phyloP scores from a whole-genome alignment of 352 stramenopile species.

The Globisporangium nunn region DNA sequence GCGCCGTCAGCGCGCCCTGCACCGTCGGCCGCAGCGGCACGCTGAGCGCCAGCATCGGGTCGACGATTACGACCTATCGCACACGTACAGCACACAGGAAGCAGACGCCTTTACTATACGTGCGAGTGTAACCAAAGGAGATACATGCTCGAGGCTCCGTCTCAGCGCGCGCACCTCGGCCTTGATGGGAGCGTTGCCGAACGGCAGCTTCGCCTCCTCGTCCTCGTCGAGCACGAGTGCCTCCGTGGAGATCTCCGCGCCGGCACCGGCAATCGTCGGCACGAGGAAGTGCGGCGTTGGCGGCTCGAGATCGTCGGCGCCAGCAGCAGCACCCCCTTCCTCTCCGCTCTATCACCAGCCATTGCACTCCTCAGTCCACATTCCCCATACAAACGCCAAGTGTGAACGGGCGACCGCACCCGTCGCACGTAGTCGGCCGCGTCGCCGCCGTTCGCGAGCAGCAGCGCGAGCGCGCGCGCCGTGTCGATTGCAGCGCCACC shows the following conservation, averaged over 20 bases:
- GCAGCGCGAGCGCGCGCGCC: slow-evolving; percentile 42
- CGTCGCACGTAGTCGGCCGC: slow-evolving; percentile 24
- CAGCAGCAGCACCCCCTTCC: not conserved
- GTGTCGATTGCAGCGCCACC: slow-evolving; percentile 60
- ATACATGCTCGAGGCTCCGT: no score
- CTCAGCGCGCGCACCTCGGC: slow-evolving; percentile 20
- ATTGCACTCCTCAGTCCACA: no score
- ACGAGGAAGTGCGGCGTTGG: slow-evolving; percentile 43
- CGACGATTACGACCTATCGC: slow-evolving; percentile 51
- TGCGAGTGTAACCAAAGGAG: no score
- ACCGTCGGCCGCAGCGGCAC: slow-evolving; percentile 47
- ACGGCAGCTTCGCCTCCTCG: slow-evolving; percentile 46
- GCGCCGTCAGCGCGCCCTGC: slow-evolving; percentile 50
- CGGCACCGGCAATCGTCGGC: slow-evolving; percentile 47
- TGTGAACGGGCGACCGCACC: not conserved
- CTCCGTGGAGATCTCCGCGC: slow-evolving; percentile 42
- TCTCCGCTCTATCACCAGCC: not conserved
- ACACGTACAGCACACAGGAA: no score
- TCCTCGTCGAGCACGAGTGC: slow-evolving; percentile 63
- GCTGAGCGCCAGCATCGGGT: slow-evolving; percentile 56
- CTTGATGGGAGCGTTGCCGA: slow-evolving; percentile 32
- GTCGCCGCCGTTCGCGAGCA: slow-evolving; percentile 37
- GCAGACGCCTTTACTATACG: no score
- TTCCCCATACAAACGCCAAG: no score
- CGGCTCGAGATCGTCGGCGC: slow-evolving; percentile 13